Evolutionary conservation across 2,329 filamentous ascomycete species (phyloP), one percentile per base, ranked within the genome.

Genomic region (Claviceps monticola): DNA sequence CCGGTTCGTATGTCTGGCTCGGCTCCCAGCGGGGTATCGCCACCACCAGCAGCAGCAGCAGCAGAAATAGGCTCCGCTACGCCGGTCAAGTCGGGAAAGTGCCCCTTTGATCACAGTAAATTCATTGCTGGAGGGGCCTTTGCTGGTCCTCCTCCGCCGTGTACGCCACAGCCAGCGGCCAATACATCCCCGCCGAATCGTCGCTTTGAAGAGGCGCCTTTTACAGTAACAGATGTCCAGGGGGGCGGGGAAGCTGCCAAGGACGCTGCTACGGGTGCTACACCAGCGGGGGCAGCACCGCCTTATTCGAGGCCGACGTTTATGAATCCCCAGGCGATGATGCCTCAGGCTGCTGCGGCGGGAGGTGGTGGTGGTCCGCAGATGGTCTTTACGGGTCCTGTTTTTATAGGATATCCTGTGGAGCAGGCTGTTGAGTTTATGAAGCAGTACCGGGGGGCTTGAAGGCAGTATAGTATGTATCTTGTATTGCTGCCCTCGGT

Each of bases 381-480:
- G 59, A 85, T 96, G 78, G 74, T 94, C 0, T 95, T 96, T 62
- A 95, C 87, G 8, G 91, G 91, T 0, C 91, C 91, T 0, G 89
- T 96, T 0, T 96, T 96, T 62, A 88, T 97, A 60, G 91, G 91
- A 0, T 96, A 95, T 61, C 82, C 84, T 9, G 78, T 88, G 55
- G 87, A 94, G 54, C 83, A 94, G 63, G 86, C 87, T n/a, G 78
- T 87, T 23, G 74, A 79, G 51, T 76, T 94, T 49, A 77, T 94
- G 72, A 82, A 85, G 58, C 74, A 80, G 51, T 76, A 73, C 54
- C 74, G 64, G 59, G 59, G 59, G 51, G 57, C 52, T 48, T 34
- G 9, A 34, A 34, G 29, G 29, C 57, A 59, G 56, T 62, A n/a
- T n/a, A n/a, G n/a, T n/a, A n/a, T n/a, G n/a, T n/a, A 47, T 64